These are phyloP conservation scores for Sechiopsis laciniata DNA, from an alignment of 306 rosid species.

Conservation along the genomic window DNA sequence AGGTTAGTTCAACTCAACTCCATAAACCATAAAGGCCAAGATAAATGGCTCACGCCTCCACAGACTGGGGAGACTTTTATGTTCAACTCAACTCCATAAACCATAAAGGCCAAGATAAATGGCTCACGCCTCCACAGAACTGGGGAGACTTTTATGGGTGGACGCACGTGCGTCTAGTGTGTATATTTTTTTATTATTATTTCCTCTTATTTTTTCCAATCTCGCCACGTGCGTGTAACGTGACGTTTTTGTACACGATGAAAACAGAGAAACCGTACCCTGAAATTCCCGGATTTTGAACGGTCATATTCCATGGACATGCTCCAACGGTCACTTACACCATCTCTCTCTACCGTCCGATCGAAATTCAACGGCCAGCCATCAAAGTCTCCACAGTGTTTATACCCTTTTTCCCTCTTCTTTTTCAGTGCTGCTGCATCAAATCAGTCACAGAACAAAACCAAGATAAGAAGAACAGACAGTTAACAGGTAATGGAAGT, in stretches of 20 bases:
- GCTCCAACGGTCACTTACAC: slow-evolving; percentile 57
- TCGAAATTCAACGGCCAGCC: slow-evolving; percentile 43
- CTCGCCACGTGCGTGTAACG: neutral
- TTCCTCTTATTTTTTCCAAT: no score
- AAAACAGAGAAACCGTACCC: slow-evolving; percentile 37
- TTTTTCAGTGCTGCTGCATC: slow-evolving; percentile 36
- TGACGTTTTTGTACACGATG: neutral
- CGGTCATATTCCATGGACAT: slow-evolving; percentile 81
- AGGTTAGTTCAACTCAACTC: no score
- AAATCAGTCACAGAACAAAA: slow-evolving; percentile 36
- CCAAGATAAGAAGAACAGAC: neutral
- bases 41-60: no score
- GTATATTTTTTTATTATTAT: no score
- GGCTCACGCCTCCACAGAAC: no score
- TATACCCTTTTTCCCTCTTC: slow-evolving; percentile 26
- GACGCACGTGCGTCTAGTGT: no score
- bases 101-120: no score
- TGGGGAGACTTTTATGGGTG: no score
- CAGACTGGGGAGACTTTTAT: no score
- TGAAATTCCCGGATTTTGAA: slow-evolving; percentile 27
- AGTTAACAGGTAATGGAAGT: slow-evolving; percentile 9
- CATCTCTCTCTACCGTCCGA: slow-evolving; percentile 42
- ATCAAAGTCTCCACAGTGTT: slow-evolving; percentile 8
- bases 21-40: no score
- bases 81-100: no score